Percentiles rank a stretch among this genome's conserved stretches.
Evolutionary conservation across 23 red algal genomes (phyloP).

Genomic region (Gracilaria domingensis): DNA sequence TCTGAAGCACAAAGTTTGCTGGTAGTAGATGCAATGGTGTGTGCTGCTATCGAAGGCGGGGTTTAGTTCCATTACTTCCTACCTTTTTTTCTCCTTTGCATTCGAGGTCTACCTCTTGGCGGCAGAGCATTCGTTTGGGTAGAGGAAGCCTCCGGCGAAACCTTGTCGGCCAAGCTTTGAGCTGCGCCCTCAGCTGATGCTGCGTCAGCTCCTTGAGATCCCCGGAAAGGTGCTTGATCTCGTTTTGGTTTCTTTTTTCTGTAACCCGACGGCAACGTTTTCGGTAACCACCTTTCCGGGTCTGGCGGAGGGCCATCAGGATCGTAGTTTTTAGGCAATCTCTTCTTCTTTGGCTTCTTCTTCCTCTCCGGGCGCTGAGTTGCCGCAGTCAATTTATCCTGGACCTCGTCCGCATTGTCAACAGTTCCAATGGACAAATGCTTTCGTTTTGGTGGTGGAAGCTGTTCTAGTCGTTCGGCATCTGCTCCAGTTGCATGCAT

Average conservation of each 20-base stretch:
- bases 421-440: conserved; percentile 17
- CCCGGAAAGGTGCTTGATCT: conserved; percentile 52
- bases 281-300: conserved; percentile 78
- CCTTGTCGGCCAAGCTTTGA: conserved; percentile 34
- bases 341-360: conserved; percentile 82
- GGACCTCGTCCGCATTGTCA: background rate
- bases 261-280: conserved; percentile 63
- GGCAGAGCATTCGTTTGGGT: conserved; percentile 3
- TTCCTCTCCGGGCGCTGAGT: conserved; percentile 8
- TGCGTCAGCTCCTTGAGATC: conserved; percentile 76
- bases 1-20: no score
- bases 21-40: no score
- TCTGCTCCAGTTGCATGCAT: conserved; percentile 5
- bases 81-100: conserved; percentile 56
- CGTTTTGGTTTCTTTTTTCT: conserved; percentile 62
- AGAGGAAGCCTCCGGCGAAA: conserved; percentile 24
- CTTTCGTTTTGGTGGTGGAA: conserved; percentile 65
- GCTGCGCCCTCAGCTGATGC: conserved; percentile 64
- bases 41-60: background rate
- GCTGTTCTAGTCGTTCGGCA: conserved; percentile 47
- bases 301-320: conserved; percentile 77
- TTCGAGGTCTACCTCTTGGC: conserved; percentile 22
- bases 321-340: conserved; percentile 75
- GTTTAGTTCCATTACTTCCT: background rate
- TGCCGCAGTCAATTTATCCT: background rate